phyloP scores from a whole-genome alignment of 495 filamentous ascomycete species.

The Aspergillus funiculosus region DNA sequence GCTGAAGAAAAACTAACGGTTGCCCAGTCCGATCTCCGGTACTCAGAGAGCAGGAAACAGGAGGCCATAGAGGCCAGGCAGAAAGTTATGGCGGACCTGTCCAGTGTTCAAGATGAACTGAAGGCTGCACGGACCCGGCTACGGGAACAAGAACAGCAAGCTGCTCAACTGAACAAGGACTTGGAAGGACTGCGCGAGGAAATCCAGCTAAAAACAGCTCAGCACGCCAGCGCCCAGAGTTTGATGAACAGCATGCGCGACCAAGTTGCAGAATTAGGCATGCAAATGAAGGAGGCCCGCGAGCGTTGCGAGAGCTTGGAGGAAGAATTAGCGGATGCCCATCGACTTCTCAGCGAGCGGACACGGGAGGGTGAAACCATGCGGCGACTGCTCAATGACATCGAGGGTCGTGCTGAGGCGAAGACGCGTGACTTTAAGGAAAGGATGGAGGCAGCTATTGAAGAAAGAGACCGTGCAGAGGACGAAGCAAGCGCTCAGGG shows the following conservation, averaged over 20 bases:
- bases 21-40: slow-evolving; percentile 67
- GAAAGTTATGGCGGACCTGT: slow-evolving; percentile 58
- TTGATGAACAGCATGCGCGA: slow-evolving; percentile 88
- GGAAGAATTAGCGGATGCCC: slow-evolving; percentile 85
- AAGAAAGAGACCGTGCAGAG: slow-evolving; percentile 88
- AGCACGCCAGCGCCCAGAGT: slow-evolving; percentile 77
- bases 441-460: slow-evolving; percentile 77
- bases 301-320: slow-evolving; percentile 81
- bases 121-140: slow-evolving; percentile 55
- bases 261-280: slow-evolving; percentile 79
- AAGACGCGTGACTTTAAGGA: slow-evolving; percentile 85
- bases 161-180: slow-evolving; percentile 58
- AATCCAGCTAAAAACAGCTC: slow-evolving; percentile 73
- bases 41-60: slow-evolving; percentile 68
- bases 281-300: slow-evolving; percentile 87
- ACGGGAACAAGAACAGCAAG: slow-evolving; percentile 65
- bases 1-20: slow-evolving; percentile 70
- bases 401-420: slow-evolving; percentile 71
- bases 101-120: slow-evolving; percentile 64
- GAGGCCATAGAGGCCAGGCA: slow-evolving; percentile 68
- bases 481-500: slow-evolving; percentile 78
- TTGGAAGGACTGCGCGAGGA: slow-evolving; percentile 69
- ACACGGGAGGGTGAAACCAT: slow-evolving; percentile 96
- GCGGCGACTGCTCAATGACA: slow-evolving; percentile 80
- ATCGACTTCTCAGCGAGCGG: slow-evolving; percentile 80